A percentile compares a stretch with the other conserved stretches of the same genome.
Evolutionary conservation across 805 yeast species (phyloP).

Genomic region (Naumovozyma dairenensis): DNA sequence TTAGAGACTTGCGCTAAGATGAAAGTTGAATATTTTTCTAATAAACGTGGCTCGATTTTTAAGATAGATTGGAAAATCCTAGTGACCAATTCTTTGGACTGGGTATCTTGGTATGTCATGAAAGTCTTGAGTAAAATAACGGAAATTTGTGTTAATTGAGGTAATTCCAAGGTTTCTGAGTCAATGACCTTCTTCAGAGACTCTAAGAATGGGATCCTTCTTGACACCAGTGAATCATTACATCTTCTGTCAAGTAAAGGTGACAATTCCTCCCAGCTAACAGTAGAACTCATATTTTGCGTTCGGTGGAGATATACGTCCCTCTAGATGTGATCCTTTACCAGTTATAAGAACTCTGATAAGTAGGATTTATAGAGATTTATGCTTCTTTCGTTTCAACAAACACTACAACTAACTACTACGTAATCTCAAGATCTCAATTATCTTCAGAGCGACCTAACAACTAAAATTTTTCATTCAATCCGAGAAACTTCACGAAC

Average conservation of each 20-base stretch:
- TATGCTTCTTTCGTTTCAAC: no score
- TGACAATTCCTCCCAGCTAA: constrained; percentile 19
- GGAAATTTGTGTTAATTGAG: constrained; percentile 26
- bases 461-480: no score
- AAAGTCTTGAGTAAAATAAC: constrained; percentile 38
- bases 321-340: no score
- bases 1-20: constrained; percentile 28
- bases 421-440: no score
- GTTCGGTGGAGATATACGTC: not conserved
- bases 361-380: no score
- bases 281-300: constrained; percentile 4
- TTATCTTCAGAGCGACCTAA: no score
- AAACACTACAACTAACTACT: no score
- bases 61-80: constrained; percentile 33
- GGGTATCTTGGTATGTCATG: constrained; percentile 40
- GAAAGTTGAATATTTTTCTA: constrained; percentile 32
- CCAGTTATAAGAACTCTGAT: no score
- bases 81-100: constrained; percentile 37
- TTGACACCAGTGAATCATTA: constrained; percentile 18
- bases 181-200: constrained; percentile 14
- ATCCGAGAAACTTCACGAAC: no score
- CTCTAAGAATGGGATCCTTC: constrained; percentile 23
- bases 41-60: constrained; percentile 25
- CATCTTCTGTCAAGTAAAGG: constrained; percentile 13
- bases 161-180: constrained; percentile 11